These are phyloP conservation scores for Colletotrichum lentis DNA, from an alignment of 2,329 filamentous ascomycete genomes.

Conservation along the genomic window DNA sequence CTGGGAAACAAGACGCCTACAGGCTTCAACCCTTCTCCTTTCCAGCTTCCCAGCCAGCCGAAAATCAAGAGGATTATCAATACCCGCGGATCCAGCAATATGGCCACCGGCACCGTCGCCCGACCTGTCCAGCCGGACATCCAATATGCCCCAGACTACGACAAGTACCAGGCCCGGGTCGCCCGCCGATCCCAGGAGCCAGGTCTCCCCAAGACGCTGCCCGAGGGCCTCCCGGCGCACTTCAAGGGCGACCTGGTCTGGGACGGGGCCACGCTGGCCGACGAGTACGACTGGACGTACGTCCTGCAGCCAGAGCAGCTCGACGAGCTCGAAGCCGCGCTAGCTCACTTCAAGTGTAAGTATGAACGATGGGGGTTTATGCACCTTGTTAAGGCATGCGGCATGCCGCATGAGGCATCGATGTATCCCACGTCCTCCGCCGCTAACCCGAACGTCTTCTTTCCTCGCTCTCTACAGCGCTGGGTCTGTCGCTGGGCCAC, in stretches of 20 bases:
- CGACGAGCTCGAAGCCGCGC: constrained; percentile 53
- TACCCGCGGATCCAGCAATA: not conserved
- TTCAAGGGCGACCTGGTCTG: constrained; percentile 63
- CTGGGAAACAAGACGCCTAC: not conserved
- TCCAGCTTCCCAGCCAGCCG: not conserved
- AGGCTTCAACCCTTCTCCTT: not conserved
- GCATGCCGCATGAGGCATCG: no score
- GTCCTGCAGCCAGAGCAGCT: constrained; percentile 56
- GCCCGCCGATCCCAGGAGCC: constrained; percentile 54
- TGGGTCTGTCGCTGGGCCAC: constrained; percentile 49
- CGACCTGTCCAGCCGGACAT: constrained; percentile 66
- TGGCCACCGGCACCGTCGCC: constrained; percentile 21
- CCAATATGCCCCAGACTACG: constrained; percentile 61
- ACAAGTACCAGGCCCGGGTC: constrained; percentile 61
- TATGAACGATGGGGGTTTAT: no score
- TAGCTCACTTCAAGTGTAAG: constrained; percentile 35
- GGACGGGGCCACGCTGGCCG: constrained; percentile 60
- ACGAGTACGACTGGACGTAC: constrained; percentile 63
- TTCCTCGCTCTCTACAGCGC: not conserved
- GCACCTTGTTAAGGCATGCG: no score
- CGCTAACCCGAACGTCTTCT: not conserved
- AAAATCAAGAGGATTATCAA: not conserved
- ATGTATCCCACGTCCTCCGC: no score
- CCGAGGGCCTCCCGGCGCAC: constrained; percentile 58
- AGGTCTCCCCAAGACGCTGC: constrained; percentile 52